Conservation (phyloP, 768 basidiomycete genomes). For the Calocybe cyanea region DNA sequence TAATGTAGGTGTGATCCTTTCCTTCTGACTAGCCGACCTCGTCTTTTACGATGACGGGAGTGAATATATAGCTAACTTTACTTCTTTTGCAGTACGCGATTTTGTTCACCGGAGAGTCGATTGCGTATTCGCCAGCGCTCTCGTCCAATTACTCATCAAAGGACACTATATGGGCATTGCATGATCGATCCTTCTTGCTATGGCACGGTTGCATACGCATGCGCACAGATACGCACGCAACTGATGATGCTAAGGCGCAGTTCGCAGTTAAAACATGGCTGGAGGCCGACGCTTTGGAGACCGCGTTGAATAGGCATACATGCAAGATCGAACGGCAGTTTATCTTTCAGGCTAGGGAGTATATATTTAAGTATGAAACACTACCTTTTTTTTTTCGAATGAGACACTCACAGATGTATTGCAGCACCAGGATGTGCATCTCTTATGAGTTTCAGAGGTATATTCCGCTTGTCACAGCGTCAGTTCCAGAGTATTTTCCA, state of each 20-base stretch:
- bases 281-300: slow-evolving; percentile 65
- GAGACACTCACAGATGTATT: slow-evolving; percentile 6
- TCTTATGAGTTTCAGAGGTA: slow-evolving; percentile 66
- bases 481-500: slow-evolving; percentile 18
- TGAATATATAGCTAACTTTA: no score
- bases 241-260: slow-evolving; percentile 50
- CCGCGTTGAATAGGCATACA: slow-evolving; percentile 56
- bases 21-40: no score
- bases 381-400: slow-evolving; percentile 1
- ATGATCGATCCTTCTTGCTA: slow-evolving; percentile 63
- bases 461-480: slow-evolving; percentile 58
- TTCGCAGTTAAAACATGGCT: slow-evolving; percentile 70
- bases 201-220: slow-evolving; percentile 73
- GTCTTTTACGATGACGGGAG: background rate
- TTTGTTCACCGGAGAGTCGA: slow-evolving; percentile 73
- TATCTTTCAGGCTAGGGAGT: slow-evolving; percentile 68
- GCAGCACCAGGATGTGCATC: slow-evolving; percentile 66
- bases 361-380: slow-evolving; percentile 66
- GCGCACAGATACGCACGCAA: slow-evolving; percentile 36
- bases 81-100: slow-evolving; percentile 55
- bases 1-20: slow-evolving; percentile 51
- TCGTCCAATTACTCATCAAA: slow-evolving; percentile 38
- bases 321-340: slow-evolving; percentile 66
- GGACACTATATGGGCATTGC: slow-evolving; percentile 73
- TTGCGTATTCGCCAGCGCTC: slow-evolving; percentile 31